A percentile compares a stretch with the other conserved stretches of the same genome.
These are phyloP conservation scores for Cyberlindnera saturnus DNA, from an alignment of 805 yeast genomes.

Conservation along the genomic window DNA sequence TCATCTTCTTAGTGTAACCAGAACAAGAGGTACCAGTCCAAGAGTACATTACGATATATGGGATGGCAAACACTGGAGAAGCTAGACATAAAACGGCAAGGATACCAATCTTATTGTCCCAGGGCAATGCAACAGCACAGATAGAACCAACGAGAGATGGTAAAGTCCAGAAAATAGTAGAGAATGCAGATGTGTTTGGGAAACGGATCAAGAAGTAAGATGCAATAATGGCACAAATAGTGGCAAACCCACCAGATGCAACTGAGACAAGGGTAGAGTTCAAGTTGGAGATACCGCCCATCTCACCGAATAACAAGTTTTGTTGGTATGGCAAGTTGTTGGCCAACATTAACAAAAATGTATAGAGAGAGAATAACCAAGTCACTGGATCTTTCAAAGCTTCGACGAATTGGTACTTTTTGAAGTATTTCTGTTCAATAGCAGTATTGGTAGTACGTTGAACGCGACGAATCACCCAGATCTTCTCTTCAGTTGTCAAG, in stretches of 20 bases:
- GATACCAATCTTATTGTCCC: conserved; percentile 38
- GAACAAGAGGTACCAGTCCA: conserved; percentile 32
- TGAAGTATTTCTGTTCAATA: conserved; percentile 39
- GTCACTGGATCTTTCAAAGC: conserved; percentile 38
- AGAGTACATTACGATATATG: conserved; percentile 33
- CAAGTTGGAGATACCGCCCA: conserved; percentile 38
- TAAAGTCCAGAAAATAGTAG: conserved; percentile 32
- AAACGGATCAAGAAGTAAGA: conserved; percentile 28
- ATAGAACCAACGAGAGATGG: conserved; percentile 42
- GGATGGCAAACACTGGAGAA: conserved; percentile 37
- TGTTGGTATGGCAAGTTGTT: conserved; percentile 51
- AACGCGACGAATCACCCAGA: conserved; percentile 41
- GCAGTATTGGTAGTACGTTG: conserved; percentile 32
- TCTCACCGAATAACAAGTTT: conserved; percentile 38
- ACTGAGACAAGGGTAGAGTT: conserved; percentile 48
- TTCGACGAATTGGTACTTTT: conserved; percentile 36
- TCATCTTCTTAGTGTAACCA: conserved; percentile 45
- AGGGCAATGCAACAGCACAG: conserved; percentile 38
- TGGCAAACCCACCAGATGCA: conserved; percentile 46
- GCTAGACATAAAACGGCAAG: conserved; percentile 45
- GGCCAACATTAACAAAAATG: conserved; percentile 42
- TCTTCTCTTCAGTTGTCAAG: conserved; percentile 42
- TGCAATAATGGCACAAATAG: conserved; percentile 33
- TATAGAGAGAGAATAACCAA: conserved; percentile 26
- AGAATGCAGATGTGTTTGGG: conserved; percentile 34